These are phyloP conservation scores for Pisolithus orientalis DNA, from an alignment of 768 basidiomycete genomes.

Conservation along the genomic window DNA sequence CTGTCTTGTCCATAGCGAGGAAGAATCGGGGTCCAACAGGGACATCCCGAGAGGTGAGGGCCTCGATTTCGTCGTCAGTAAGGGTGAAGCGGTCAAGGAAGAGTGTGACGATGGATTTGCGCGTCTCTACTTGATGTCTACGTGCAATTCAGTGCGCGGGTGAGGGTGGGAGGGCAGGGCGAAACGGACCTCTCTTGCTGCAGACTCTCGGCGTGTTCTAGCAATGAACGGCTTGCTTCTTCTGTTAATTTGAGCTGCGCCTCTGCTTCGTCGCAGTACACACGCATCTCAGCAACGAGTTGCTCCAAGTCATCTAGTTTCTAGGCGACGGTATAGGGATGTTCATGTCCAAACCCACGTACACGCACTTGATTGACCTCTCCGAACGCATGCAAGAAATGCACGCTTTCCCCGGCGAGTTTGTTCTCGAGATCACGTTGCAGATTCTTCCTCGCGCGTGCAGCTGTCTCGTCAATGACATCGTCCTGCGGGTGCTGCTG, in stretches of 20 bases:
- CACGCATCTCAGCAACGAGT: constrained; percentile 75
- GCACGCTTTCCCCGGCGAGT: constrained; percentile 73
- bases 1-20: constrained; percentile 79
- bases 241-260: constrained; percentile 67
- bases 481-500: constrained; percentile 16
- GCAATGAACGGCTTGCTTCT: constrained; percentile 67
- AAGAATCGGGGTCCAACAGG: constrained; percentile 74
- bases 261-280: constrained; percentile 79
- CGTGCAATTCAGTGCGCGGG: too few relatives aligned
- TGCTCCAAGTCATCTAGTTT: constrained; percentile 76
- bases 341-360: neutral
- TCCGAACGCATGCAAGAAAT: constrained; percentile 78
- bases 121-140: constrained; percentile 66
- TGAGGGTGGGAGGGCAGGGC: too few relatives aligned
- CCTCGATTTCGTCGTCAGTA: constrained; percentile 60
- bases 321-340: constrained; percentile 33
- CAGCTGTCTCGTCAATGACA: constrained; percentile 57
- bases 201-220: constrained; percentile 78
- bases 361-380: constrained; percentile 86
- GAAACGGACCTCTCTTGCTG: constrained; percentile 59
- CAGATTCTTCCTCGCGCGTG: constrained; percentile 70
- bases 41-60: constrained; percentile 73
- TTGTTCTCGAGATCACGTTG: constrained; percentile 81
- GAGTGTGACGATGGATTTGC: constrained; percentile 64
- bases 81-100: constrained; percentile 89